A percentile compares a stretch with the other conserved stretches of the same genome.
phyloP scores from a whole-genome alignment of 139 green algal genomes.

The Micractinium sp. region DNA sequence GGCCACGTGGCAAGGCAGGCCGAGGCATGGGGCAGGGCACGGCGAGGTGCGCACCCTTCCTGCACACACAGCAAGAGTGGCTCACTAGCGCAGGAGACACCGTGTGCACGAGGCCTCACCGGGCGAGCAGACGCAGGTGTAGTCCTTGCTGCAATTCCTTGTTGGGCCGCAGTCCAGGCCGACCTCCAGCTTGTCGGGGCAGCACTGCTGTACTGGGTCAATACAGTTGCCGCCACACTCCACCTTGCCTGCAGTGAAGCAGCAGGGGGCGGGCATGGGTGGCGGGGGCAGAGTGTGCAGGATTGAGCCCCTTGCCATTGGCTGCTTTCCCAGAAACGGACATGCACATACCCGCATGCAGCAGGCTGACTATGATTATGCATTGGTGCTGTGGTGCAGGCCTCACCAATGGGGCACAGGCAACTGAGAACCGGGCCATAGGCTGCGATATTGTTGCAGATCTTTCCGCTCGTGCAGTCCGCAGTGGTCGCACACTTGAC shows the following conservation, averaged over 20 bases:
- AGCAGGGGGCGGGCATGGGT: background rate
- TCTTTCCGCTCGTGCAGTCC: background rate
- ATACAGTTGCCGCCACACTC: background rate
- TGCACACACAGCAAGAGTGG: background rate
- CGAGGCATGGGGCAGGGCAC: background rate
- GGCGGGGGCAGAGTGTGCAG: background rate
- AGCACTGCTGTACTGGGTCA: background rate
- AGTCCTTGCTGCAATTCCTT: background rate
- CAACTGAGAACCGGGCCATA: background rate
- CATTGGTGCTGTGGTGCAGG: no score
- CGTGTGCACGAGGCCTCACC: background rate
- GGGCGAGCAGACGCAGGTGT: background rate
- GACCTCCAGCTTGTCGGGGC: background rate
- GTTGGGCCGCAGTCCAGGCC: background rate
- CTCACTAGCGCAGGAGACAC: no score
- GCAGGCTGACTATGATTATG: background rate
- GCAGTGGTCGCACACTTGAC: background rate
- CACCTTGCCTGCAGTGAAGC: background rate
- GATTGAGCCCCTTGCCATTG: background rate
- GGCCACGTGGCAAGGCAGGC: background rate
- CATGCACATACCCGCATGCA: no score
- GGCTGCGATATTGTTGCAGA: background rate
- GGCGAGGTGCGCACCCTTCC: background rate
- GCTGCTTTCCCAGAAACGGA: background rate
- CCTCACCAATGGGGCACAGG: background rate